Percentiles rank a stretch among this genome's conserved stretches.
These are phyloP conservation scores for Helianthus tuberosus DNA, from an alignment of 129 eudicot species.

Conservation along the genomic window DNA sequence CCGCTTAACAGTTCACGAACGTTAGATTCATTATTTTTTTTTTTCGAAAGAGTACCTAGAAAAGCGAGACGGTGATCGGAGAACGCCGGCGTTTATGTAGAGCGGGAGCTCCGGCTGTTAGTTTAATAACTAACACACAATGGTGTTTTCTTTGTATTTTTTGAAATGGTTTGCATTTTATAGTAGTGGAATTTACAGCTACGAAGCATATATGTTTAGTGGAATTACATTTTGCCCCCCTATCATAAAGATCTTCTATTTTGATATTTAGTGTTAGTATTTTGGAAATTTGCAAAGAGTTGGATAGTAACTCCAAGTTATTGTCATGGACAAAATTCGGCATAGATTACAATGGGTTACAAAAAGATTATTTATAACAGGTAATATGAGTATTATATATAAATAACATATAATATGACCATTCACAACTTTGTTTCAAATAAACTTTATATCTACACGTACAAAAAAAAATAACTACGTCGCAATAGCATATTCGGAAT, in stretches of 20 bases:
- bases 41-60: not conserved
- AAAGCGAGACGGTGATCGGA: not conserved
- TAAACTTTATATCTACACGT: not conserved
- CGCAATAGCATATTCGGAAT: too few relatives aligned
- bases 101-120: not conserved
- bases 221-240: not conserved
- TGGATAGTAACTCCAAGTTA: not conserved
- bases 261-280: constrained; percentile 1
- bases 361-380: not conserved
- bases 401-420: too few relatives aligned
- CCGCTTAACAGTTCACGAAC: too few relatives aligned
- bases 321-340: not conserved
- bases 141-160: not conserved
- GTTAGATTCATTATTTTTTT: too few relatives aligned
- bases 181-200: not conserved
- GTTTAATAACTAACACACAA: not conserved
- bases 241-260: not conserved
- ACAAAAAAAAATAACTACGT: not conserved
- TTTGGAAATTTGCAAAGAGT: not conserved
- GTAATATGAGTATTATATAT: too few relatives aligned
- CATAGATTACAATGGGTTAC: not conserved
- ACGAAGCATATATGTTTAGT: not conserved
- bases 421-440: too few relatives aligned
- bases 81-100: not conserved
- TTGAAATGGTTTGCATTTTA: not conserved